Conservation (phyloP, 2,329 filamentous ascomycete genomes). For the Epichloe sylvatica region DNA sequence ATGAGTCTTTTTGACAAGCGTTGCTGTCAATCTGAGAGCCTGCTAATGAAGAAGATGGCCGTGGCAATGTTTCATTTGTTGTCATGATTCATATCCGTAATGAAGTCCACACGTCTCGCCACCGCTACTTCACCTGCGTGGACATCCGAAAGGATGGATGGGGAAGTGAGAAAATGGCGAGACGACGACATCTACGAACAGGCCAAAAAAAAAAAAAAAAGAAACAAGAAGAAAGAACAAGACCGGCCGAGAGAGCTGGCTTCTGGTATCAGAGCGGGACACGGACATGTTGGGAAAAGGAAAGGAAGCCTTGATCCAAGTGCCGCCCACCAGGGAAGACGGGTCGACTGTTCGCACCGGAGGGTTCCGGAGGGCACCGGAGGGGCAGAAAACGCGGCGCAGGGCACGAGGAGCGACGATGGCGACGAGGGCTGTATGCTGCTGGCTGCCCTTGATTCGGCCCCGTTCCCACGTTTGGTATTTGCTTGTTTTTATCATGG, state of each 20-base stretch:
- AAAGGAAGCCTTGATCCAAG: no score
- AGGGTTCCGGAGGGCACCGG: no score
- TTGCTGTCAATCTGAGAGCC: neutral
- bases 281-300: no score
- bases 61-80: constrained; percentile 3
- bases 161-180: neutral
- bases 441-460: neutral
- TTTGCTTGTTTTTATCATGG: neutral
- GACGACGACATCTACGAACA: neutral
- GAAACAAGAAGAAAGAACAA: neutral
- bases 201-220: neutral
- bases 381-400: neutral
- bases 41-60: neutral
- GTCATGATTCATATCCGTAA: neutral
- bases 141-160: neutral
- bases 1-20: neutral
- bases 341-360: neutral
- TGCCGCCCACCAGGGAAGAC: neutral
- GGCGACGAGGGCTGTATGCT: neutral
- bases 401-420: neutral
- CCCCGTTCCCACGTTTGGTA: neutral
- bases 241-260: neutral
- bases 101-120: neutral
- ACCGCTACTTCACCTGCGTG: neutral
- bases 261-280: neutral